Percentiles rank a stretch among this genome's conserved stretches.
phyloP scores from a whole-genome alignment of 768 basidiomycete species.

The Boletus rubropictus region DNA sequence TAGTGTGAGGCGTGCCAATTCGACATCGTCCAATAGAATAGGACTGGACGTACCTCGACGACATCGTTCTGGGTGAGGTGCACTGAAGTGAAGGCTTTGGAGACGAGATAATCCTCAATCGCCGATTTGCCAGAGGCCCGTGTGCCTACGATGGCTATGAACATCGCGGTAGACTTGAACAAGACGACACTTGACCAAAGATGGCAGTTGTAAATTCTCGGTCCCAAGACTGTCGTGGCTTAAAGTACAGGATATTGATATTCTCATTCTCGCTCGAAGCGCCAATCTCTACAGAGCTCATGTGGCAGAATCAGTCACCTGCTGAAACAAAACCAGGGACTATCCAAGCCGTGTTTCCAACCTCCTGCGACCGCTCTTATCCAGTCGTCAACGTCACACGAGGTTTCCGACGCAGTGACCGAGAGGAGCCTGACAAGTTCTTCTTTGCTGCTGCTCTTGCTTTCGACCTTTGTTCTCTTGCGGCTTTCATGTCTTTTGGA shows the following conservation, averaged over 20 bases:
- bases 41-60: slow-evolving; percentile 13
- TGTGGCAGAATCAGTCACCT: neutral
- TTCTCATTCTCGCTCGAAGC: too few relatives aligned
- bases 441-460: slow-evolving; percentile 47
- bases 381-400: slow-evolving; percentile 19
- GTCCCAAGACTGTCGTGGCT: neutral
- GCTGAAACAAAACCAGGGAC: neutral
- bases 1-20: neutral
- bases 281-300: neutral
- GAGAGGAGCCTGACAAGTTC: slow-evolving; percentile 9
- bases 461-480: slow-evolving; percentile 51
- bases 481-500: slow-evolving; percentile 72
- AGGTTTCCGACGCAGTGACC: slow-evolving; percentile 13
- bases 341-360: neutral
- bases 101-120: slow-evolving; percentile 54
- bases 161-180: slow-evolving; percentile 37
- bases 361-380: slow-evolving; percentile 1
- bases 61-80: slow-evolving; percentile 28
- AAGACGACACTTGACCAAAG: neutral
- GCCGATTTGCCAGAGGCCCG: slow-evolving; percentile 55
- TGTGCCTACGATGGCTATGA: slow-evolving; percentile 64
- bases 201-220: neutral
- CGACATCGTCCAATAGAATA: neutral
- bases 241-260: neutral
- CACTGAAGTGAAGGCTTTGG: slow-evolving; percentile 53